phyloP scores from a whole-genome alignment of 2,329 filamentous ascomycete genomes.

The Blumeria hordei region DNA sequence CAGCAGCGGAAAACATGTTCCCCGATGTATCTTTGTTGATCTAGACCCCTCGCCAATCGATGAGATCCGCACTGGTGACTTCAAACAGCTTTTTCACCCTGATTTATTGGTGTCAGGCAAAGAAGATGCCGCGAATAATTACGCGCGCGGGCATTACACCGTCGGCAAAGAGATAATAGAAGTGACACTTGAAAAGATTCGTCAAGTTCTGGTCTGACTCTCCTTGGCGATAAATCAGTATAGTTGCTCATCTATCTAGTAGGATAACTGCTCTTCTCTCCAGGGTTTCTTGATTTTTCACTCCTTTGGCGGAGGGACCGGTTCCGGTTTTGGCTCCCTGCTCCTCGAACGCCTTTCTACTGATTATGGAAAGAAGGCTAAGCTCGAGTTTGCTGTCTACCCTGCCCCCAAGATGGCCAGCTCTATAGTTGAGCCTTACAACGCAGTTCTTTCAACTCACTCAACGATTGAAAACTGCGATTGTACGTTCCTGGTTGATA shows the following conservation, averaged over 20 bases:
- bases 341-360: constrained; percentile 37
- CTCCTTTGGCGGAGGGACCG: constrained; percentile 43
- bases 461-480: constrained; percentile 43
- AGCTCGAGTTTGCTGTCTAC: constrained; percentile 43
- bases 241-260: not conserved
- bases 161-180: constrained; percentile 44
- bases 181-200: constrained; percentile 36
- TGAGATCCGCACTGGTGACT: constrained; percentile 38
- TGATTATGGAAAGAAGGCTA: constrained; percentile 44
- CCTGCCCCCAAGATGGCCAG: constrained; percentile 38
- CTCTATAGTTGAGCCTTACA: constrained; percentile 45
- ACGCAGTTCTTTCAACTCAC: constrained; percentile 31
- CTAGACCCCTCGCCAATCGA: constrained; percentile 43
- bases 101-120: constrained; percentile 42
- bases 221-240: not conserved
- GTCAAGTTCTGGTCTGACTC: constrained; percentile 30
- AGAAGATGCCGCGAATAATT: constrained; percentile 47
- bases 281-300: constrained; percentile 47
- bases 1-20: constrained; percentile 39
- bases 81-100: constrained; percentile 40
- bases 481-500: constrained; percentile 44
- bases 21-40: constrained; percentile 42
- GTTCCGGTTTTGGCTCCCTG: constrained; percentile 40
- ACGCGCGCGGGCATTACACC: constrained; percentile 45
- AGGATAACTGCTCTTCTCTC: constrained; percentile 37